These are phyloP conservation scores for Chaetomium tenue DNA, from an alignment of 495 filamentous ascomycete genomes.

Conservation along the genomic window DNA sequence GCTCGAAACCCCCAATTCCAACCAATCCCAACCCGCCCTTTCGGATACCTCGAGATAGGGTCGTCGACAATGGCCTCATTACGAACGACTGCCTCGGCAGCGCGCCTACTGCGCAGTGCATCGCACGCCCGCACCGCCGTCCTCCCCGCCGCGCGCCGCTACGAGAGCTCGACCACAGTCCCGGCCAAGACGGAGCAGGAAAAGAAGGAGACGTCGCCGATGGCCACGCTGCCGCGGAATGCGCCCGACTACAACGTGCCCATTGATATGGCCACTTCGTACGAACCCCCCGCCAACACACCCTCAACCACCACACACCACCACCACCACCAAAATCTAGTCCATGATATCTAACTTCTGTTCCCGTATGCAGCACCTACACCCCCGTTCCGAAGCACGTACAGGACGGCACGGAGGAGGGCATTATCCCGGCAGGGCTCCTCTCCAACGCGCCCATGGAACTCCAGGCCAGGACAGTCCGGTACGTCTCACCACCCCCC, in stretches of 20 bases:
- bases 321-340: too few relatives aligned
- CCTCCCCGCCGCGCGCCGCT: constrained; percentile 46
- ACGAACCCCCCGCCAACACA: constrained; percentile 29
- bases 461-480: constrained; percentile 86
- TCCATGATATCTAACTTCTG: constrained; percentile 5
- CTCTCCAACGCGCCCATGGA: constrained; percentile 92
- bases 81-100: constrained; percentile 40
- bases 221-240: constrained; percentile 51
- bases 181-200: constrained; percentile 32
- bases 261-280: constrained; percentile 82
- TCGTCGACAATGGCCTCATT: constrained; percentile 42
- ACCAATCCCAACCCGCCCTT: not conserved
- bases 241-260: constrained; percentile 76
- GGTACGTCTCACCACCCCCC: constrained; percentile 52
- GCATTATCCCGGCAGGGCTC: constrained; percentile 71
- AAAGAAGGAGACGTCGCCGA: constrained; percentile 32
- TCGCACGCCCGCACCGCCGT: constrained; percentile 40
- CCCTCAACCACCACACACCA: not conserved
- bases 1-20: not conserved
- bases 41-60: too few relatives aligned
- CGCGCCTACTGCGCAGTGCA: constrained; percentile 45
- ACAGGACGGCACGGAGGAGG: constrained; percentile 88
- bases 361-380: constrained; percentile 59
- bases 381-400: constrained; percentile 84
- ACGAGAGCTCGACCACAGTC: constrained; percentile 35